Evolutionary conservation across 164 flowering plant species (phyloP).

Genomic region (Sedum album): DNA sequence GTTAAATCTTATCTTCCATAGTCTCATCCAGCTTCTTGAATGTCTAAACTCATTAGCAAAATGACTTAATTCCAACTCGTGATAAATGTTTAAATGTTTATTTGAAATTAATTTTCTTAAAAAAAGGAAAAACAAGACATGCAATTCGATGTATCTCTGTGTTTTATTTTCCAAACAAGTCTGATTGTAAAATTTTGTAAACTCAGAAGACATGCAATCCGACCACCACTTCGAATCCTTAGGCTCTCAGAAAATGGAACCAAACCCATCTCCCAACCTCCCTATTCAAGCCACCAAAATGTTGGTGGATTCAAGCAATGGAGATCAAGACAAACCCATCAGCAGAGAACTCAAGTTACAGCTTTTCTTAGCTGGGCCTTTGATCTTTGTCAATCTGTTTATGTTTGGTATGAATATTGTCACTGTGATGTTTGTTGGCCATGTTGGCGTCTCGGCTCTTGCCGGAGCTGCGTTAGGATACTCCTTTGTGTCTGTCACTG

Average conservation of each 20-base stretch:
- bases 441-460: slow-evolving; percentile 59
- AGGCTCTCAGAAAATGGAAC: background rate
- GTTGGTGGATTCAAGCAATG: background rate
- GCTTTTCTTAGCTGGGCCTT: slow-evolving; percentile 58
- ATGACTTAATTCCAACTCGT: no score
- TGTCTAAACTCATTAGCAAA: no score
- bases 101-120: no score
- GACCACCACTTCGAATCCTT: background rate
- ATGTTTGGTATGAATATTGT: slow-evolving; percentile 27
- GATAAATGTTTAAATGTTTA: no score
- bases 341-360: slow-evolving; percentile 52
- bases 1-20: no score
- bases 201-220: slow-evolving; percentile 3
- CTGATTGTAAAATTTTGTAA: background rate
- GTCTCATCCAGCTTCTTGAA: no score
- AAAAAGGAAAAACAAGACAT: no score
- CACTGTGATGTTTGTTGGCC: slow-evolving; percentile 74
- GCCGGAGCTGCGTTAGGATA: slow-evolving; percentile 74
- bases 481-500: slow-evolving; percentile 65
- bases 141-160: no score
- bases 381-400: slow-evolving; percentile 31
- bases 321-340: background rate
- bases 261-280: background rate
- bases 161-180: no score
- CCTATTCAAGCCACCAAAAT: background rate